These are phyloP conservation scores for Sugiyamaella marilandica DNA, from an alignment of 805 yeast species.

Conservation along the genomic window DNA sequence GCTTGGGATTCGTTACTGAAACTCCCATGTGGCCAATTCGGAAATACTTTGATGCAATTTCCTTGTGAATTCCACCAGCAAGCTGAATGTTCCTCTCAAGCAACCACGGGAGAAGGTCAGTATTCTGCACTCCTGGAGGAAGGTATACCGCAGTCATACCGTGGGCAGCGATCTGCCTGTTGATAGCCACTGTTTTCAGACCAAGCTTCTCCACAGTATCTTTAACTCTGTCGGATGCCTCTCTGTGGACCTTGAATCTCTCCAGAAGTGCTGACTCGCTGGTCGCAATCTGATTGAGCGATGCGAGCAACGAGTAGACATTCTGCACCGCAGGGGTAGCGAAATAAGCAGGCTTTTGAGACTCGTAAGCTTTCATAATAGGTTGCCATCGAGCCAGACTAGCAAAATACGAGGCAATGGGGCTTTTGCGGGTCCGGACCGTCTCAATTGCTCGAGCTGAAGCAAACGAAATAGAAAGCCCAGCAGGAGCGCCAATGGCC, in stretches of 20 bases:
- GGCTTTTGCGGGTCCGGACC: constrained; percentile 42
- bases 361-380: constrained; percentile 79
- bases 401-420: constrained; percentile 54
- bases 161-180: constrained; percentile 64
- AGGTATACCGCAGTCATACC: constrained; percentile 83
- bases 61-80: constrained; percentile 88
- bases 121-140: constrained; percentile 68
- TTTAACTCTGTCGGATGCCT: constrained; percentile 64
- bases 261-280: constrained; percentile 43
- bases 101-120: constrained; percentile 54
- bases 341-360: constrained; percentile 74
- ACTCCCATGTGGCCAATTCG: constrained; percentile 97
- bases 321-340: constrained; percentile 97
- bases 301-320: constrained; percentile 71
- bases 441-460: constrained; percentile 74
- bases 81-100: constrained; percentile 65
- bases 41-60: constrained; percentile 74
- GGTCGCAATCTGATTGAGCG: constrained; percentile 63
- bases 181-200: constrained; percentile 61
- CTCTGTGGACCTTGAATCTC: constrained; percentile 59
- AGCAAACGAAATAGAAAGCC: constrained; percentile 72
- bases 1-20: constrained; percentile 53
- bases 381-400: constrained; percentile 83
- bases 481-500: constrained; percentile 93
- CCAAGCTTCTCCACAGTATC: constrained; percentile 52